Evolutionary conservation across 139 green algal species (phyloP).

Genomic region (Yamagishiella unicocca): DNA sequence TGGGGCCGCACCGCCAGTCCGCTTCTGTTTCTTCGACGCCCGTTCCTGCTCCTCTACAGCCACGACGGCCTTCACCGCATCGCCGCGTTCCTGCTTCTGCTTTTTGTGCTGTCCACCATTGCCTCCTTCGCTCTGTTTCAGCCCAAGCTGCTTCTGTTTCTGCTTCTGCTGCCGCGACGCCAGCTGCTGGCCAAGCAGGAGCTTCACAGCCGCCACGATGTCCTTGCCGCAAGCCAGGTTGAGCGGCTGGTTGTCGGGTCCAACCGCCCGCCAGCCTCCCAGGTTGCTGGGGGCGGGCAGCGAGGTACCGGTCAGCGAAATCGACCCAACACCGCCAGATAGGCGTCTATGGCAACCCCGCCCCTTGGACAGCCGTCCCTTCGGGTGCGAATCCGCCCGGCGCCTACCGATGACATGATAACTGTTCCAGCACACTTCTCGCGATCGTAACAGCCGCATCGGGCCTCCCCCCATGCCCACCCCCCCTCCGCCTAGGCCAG

Average conservation of each 20-base stretch:
- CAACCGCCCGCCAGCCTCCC: constrained; percentile 21
- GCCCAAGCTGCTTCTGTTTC: neutral
- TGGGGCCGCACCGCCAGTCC: too few relatives aligned
- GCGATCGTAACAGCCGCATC: too few relatives aligned
- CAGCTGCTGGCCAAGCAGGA: neutral
- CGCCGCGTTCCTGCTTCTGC: neutral
- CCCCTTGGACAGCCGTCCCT: too few relatives aligned
- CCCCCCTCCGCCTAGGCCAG: too few relatives aligned
- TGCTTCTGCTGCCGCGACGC: neutral
- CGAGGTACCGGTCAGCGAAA: too few relatives aligned
- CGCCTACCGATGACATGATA: too few relatives aligned
- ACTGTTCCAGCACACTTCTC: too few relatives aligned
- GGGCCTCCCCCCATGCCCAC: too few relatives aligned
- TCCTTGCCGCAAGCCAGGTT: neutral
- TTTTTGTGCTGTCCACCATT: neutral
- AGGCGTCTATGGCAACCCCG: too few relatives aligned
- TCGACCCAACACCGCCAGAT: too few relatives aligned
- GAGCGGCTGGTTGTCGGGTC: neutral
- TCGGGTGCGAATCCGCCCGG: too few relatives aligned
- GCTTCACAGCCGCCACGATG: constrained; percentile 3
- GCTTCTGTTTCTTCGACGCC: neutral
- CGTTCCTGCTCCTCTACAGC: neutral
- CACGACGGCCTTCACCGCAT: neutral
- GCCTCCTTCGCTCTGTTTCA: neutral
- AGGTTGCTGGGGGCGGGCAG: constrained; percentile 44